A percentile compares a stretch with the other conserved stretches of the same genome.
Evolutionary conservation across 345 rosid species (phyloP).

Genomic region (Trapa bicornis): DNA sequence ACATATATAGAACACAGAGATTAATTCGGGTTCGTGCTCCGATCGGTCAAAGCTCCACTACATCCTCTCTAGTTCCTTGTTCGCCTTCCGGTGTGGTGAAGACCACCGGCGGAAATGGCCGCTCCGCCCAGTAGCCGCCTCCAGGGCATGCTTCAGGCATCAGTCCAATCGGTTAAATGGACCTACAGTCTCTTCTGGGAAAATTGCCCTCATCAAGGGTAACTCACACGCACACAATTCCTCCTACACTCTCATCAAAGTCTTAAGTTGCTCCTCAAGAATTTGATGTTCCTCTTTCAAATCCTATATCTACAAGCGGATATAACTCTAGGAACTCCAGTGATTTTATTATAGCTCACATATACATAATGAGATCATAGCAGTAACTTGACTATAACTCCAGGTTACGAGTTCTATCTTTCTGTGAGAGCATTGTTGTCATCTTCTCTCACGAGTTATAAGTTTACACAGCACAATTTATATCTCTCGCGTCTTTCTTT

Average conservation of each 20-base stretch:
- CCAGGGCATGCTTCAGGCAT: slow-evolving; percentile 59
- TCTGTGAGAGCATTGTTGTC: too few species aligned
- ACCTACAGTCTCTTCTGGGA: slow-evolving; percentile 95
- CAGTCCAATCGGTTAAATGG: slow-evolving; percentile 91
- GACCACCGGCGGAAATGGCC: slow-evolving; percentile 21
- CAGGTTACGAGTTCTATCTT: too few species aligned
- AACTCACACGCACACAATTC: not conserved
- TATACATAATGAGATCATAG: too few species aligned
- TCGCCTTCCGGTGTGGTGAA: not conserved
- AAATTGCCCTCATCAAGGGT: slow-evolving; percentile 91
- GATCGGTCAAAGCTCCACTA: not conserved
- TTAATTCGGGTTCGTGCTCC: not conserved
- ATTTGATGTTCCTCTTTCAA: not conserved
- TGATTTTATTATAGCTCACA: too few species aligned
- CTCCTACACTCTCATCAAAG: not conserved
- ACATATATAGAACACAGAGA: not conserved
- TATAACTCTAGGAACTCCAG: too few species aligned
- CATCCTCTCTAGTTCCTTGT: too few species aligned
- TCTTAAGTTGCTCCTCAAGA: not conserved
- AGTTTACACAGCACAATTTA: too few species aligned
- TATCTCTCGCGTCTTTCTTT: not conserved
- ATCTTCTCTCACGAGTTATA: too few species aligned
- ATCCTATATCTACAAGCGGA: too few species aligned
- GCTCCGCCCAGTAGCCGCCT: slow-evolving; percentile 44
- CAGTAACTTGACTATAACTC: too few species aligned